Base-by-base conservation (phyloP, 352 stramenopile species). In the Phytophthora tentaculata region DNA sequence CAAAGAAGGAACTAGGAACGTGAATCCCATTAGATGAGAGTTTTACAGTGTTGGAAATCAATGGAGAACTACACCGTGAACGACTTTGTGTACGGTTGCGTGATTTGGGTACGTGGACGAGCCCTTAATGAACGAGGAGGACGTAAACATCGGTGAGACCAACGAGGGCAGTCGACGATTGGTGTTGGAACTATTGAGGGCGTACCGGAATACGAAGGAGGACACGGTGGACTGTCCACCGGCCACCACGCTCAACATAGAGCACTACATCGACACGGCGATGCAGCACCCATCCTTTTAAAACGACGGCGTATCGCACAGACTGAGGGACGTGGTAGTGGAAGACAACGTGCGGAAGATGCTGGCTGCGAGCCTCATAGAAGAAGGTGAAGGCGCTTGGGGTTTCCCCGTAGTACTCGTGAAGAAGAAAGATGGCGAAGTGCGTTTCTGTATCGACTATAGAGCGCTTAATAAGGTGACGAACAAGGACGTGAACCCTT, bases 381-480 rank as follows among this genome's bases (percentile, higher is more conserved):
- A 56, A 28, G 28, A 56, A 9, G 50, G 28, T 23, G 44, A 56
- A 9, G 50, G 50, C 23, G 28, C 50, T 9, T 56, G 50, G 37
- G n/a, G n/a, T n/a, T n/a, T n/a, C n/a, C n/a, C n/a, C n/a, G n/a
- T n/a, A n/a, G n/a, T n/a, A n/a, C n/a, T n/a, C n/a, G n/a, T n/a
- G n/a, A n/a, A n/a, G n/a, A n/a, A n/a, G n/a, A n/a, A n/a, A n/a
- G n/a, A n/a, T n/a, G n/a, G n/a, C n/a, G n/a, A n/a, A n/a, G n/a
- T n/a, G n/a, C n/a, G n/a, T n/a, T n/a, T n/a, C n/a, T n/a, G n/a
- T n/a, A n/a, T n/a, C n/a, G n/a, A n/a, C n/a, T n/a, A n/a, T n/a
- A n/a, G n/a, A n/a, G n/a, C 37, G 37, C 37, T 44, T 3, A 44
- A 44, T 17, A 17, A 8, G n/a, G 13, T 44, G 3, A 44, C 12